These are phyloP conservation scores for Nadsonia fulvescens DNA, from an alignment of 805 yeast species.

Conservation along the genomic window DNA sequence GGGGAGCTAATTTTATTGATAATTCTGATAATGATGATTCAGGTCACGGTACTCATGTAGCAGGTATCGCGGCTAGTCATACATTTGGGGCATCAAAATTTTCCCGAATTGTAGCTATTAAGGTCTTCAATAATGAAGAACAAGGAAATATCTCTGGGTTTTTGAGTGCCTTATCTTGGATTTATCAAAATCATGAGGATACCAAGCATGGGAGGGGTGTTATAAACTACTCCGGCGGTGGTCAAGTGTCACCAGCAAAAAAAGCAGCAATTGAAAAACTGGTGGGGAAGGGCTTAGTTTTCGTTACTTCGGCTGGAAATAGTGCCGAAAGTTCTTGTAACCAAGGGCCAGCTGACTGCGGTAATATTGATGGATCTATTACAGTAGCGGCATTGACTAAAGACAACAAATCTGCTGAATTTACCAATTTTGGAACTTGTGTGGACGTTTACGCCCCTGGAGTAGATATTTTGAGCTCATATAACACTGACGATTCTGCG, in stretches of 20 bases:
- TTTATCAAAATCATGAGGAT: conserved; percentile 61
- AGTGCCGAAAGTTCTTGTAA: conserved; percentile 86
- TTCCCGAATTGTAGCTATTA: conserved; percentile 9
- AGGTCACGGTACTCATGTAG: conserved; percentile 94
- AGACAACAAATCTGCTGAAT: conserved; percentile 79
- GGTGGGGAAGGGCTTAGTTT: conserved; percentile 70
- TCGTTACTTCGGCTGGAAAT: conserved; percentile 95
- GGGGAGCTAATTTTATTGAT: conserved; percentile 71
- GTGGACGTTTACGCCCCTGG: conserved; percentile 97
- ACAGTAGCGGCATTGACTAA: conserved; percentile 92
- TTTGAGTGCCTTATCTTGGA: conserved; percentile 41
- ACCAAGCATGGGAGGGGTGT: conserved; percentile 16
- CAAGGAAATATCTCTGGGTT: conserved; percentile 40
- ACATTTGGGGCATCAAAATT: conserved; percentile 3
- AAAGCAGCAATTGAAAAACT: conserved; percentile 85
- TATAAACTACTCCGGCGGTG: conserved; percentile 84
- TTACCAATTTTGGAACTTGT: conserved; percentile 91
- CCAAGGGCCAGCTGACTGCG: conserved; percentile 64
- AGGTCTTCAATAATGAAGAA: conserved; percentile 39
- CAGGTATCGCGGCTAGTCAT: conserved; percentile 51
- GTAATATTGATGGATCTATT: conserved; percentile 34
- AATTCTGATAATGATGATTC: conserved; percentile 69
- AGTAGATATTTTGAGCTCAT: conserved; percentile 54
- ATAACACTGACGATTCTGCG: conserved; percentile 14
- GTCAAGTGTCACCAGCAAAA: conserved; percentile 76